Percentiles rank a stretch among this genome's conserved stretches.
Evolutionary conservation across 768 basidiomycete species (phyloP).

Genomic region (Vishniacozyma victoriae): DNA sequence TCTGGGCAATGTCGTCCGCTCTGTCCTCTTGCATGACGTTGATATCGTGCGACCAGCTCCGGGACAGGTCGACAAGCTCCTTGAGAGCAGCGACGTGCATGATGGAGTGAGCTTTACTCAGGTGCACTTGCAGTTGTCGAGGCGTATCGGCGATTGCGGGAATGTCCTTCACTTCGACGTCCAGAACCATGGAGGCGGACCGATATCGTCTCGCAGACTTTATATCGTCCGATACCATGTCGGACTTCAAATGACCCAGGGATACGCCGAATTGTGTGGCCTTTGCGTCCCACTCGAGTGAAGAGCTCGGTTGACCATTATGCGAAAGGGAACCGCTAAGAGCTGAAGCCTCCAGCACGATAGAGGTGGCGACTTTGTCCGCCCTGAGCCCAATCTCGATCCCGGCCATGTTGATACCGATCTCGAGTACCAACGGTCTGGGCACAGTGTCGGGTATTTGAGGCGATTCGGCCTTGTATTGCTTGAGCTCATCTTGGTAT

Average conservation of each 20-base stretch:
- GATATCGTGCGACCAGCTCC: constrained; percentile 61
- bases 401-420: constrained; percentile 25
- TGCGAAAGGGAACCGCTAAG: constrained; percentile 29
- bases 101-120: constrained; percentile 80
- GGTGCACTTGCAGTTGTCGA: constrained; percentile 51
- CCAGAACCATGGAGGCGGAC: constrained; percentile 78
- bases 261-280: constrained; percentile 77
- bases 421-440: constrained; percentile 8
- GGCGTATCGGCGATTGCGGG: constrained; percentile 12
- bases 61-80: constrained; percentile 65
- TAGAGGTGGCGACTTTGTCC: constrained; percentile 33
- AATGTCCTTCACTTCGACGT: constrained; percentile 53
- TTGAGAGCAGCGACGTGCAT: constrained; percentile 91
- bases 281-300: constrained; percentile 61
- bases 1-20: constrained; percentile 67
- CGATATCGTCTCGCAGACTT: constrained; percentile 58
- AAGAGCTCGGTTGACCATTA: constrained; percentile 45
- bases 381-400: constrained; percentile 34
- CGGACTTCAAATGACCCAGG: constrained; percentile 57
- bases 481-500: constrained; percentile 5
- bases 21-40: constrained; percentile 67
- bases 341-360: constrained; percentile 31
- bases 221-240: constrained; percentile 45
- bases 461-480: background rate
- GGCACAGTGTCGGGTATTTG: background rate